These are phyloP conservation scores for Cicer arietinum DNA, from an alignment of 306 rosid genomes.

Conservation along the genomic window DNA sequence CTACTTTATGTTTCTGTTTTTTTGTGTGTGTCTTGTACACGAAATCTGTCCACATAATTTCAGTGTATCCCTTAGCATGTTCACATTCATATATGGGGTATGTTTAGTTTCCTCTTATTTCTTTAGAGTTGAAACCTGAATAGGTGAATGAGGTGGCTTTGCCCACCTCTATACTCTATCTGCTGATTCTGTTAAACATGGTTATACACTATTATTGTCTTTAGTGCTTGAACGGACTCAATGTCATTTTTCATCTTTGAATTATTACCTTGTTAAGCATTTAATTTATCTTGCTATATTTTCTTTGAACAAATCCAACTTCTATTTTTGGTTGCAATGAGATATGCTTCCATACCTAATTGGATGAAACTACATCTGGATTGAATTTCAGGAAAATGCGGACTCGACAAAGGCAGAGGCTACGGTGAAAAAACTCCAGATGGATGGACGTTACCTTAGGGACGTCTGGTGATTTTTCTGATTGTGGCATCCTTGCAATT, in stretches of 20 bases:
- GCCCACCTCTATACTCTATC: not conserved
- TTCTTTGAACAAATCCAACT: not conserved
- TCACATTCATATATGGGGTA: not conserved
- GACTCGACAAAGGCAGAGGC: constrained; percentile 79
- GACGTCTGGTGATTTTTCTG: constrained; percentile 80
- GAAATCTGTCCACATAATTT: constrained; percentile 2
- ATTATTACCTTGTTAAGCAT: not conserved
- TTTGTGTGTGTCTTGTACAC: not conserved
- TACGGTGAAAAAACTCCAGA: constrained; percentile 76
- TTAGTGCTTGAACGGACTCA: not conserved
- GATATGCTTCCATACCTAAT: constrained; percentile 7
- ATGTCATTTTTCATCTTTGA: constrained; percentile 29
- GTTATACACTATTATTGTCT: not conserved
- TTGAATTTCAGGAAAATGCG: constrained; percentile 68
- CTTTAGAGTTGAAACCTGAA: not conserved
- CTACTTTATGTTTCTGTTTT: not conserved
- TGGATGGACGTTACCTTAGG: constrained; percentile 82
- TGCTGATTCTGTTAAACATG: constrained; percentile 16
- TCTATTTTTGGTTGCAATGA: constrained; percentile 8
- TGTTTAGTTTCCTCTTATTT: not conserved
- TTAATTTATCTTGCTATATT: constrained; percentile 26
- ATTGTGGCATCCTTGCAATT: constrained; percentile 46
- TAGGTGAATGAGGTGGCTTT: not conserved
- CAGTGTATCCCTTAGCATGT: not conserved
- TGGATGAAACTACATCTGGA: constrained; percentile 14